phyloP scores from a whole-genome alignment of 2,329 filamentous ascomycete species.

The Trichoderma sp. region DNA sequence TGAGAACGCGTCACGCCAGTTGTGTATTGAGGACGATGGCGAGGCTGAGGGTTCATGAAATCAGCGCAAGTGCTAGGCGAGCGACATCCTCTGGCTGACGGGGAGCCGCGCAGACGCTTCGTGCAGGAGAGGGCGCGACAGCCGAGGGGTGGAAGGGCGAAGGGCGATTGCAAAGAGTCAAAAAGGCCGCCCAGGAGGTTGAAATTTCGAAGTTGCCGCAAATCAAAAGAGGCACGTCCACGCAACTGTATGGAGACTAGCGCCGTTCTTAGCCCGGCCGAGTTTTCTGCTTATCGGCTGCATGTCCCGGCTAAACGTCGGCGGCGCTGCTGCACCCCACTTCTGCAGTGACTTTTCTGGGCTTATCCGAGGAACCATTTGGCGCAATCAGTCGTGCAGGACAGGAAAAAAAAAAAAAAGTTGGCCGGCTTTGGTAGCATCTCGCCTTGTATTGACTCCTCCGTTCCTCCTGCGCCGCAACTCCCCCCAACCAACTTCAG shows the following conservation, averaged over 20 bases:
- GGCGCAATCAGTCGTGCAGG: conserved; percentile 2
- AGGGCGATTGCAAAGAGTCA: conserved; percentile 42
- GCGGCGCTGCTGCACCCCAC: conserved; percentile 26
- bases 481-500: neutral
- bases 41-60: conserved; percentile 32
- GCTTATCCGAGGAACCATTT: conserved; percentile 20
- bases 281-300: conserved; percentile 40
- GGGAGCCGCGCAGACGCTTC: conserved; percentile 40
- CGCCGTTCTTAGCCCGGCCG: conserved; percentile 39
- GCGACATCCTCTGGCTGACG: conserved; percentile 39
- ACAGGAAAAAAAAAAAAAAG: conserved; percentile 5
- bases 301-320: conserved; percentile 42
- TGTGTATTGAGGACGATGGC: conserved; percentile 44
- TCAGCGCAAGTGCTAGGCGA: conserved; percentile 38
- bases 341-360: conserved; percentile 3
- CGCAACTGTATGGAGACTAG: conserved; percentile 41
- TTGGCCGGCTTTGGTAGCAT: neutral
- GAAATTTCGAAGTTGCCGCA: conserved; percentile 51
- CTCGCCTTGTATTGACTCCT: neutral
- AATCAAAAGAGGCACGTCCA: conserved; percentile 43
- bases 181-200: conserved; percentile 46
- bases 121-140: conserved; percentile 41
- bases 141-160: conserved; percentile 38
- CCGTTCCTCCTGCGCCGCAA: conserved; percentile 9
- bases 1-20: conserved; percentile 56